Evolutionary conservation across 2,329 filamentous ascomycete genomes (phyloP).

Genomic region (Colletotrichum sp.): DNA sequence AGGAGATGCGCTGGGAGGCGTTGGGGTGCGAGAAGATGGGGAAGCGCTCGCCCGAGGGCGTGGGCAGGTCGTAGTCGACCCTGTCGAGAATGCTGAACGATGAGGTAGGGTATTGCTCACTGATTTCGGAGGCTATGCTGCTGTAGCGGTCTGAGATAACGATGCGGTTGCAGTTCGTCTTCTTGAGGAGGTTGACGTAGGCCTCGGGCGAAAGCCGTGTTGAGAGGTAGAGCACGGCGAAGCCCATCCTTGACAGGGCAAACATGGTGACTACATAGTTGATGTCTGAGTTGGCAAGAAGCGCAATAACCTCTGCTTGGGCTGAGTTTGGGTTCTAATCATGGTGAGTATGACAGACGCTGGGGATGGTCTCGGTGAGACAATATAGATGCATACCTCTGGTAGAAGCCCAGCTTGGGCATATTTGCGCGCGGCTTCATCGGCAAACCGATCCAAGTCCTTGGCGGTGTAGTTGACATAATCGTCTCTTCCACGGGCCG

Average conservation of each 20-base stretch:
- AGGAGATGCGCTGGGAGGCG: conserved; percentile 24
- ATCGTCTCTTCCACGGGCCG: conserved; percentile 22
- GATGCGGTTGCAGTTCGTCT: conserved; percentile 38
- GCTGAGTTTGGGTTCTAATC: conserved; percentile 15
- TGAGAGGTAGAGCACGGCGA: conserved; percentile 57
- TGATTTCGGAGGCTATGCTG: conserved; percentile 20
- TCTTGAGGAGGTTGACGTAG: conserved; percentile 50
- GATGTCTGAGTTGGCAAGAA: conserved; percentile 54
- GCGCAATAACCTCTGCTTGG: conserved; percentile 43
- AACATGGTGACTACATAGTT: conserved; percentile 58
- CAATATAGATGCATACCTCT: background rate
- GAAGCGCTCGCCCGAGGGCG: conserved; percentile 17
- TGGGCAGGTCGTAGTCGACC: conserved; percentile 13
- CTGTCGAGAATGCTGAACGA: conserved; percentile 24
- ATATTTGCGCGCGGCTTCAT: conserved; percentile 24
- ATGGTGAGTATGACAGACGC: background rate
- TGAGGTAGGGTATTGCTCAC: conserved; percentile 28
- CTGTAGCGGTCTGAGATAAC: conserved; percentile 18
- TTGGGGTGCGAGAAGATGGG: conserved; percentile 20
- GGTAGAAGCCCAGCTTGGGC: conserved; percentile 10
- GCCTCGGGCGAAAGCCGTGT: conserved; percentile 57
- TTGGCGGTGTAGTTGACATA: conserved; percentile 28
- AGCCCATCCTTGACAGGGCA: conserved; percentile 57
- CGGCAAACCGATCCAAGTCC: conserved; percentile 27
- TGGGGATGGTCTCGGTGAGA: background rate